Evolutionary conservation across 257 asterid genomes (phyloP).

Genomic region (Solanum stenotomum): DNA sequence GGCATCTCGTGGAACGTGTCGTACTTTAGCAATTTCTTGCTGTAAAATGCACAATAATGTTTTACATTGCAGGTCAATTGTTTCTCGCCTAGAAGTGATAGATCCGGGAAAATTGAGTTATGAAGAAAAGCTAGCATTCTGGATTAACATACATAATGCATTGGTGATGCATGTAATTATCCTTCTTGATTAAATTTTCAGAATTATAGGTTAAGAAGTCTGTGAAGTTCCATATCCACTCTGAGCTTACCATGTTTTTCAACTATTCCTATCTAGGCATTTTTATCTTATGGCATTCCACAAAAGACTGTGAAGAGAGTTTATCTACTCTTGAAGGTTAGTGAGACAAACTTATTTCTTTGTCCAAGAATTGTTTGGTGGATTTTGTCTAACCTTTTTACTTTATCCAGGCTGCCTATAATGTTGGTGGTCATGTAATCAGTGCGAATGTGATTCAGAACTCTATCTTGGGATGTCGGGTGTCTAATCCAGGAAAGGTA

Average conservation of each 20-base stretch:
- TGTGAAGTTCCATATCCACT: not conserved
- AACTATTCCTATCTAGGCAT: conserved; percentile 37
- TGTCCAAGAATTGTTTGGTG: not conserved
- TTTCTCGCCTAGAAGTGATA: conserved; percentile 66
- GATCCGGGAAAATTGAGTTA: conserved; percentile 69
- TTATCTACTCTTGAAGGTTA: conserved; percentile 80
- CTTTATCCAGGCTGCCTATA: conserved; percentile 72
- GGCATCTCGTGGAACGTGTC: not conserved
- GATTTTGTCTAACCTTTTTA: conserved; percentile 15
- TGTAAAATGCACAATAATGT: not conserved
- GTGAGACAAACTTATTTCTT: not conserved
- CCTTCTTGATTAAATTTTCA: not conserved
- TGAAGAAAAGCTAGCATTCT: conserved; percentile 90
- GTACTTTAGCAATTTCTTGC: not conserved
- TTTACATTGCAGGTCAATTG: conserved; percentile 48
- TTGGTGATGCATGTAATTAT: conserved; percentile 88
- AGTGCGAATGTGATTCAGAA: conserved; percentile 78
- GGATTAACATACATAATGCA: conserved; percentile 93
- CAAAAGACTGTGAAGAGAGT: conserved; percentile 71
- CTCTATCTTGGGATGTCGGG: conserved; percentile 67
- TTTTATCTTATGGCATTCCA: conserved; percentile 81
- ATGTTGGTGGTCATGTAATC: conserved; percentile 72
- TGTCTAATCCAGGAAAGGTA: conserved; percentile 86
- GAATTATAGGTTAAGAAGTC: not conserved
- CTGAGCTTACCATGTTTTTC: not conserved